Conservation (phyloP, 164 flowering plant species). For the Paratinospora sagittata region DNA sequence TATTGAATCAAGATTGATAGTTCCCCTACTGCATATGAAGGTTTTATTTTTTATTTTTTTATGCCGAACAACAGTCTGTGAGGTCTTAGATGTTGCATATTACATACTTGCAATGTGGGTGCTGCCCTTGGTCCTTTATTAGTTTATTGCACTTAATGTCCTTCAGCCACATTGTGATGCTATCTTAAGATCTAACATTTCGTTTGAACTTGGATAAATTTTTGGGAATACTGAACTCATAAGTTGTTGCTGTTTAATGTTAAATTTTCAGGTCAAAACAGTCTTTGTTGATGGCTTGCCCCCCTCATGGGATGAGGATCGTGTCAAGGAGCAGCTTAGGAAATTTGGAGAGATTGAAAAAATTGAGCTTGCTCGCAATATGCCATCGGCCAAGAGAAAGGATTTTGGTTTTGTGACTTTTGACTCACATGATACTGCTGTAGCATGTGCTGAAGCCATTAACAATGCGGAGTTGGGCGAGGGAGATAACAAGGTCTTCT, state of each 20-base stretch:
- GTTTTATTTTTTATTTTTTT: neutral
- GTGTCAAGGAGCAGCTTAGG: slow-evolving; percentile 61
- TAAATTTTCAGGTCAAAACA: slow-evolving; percentile 64
- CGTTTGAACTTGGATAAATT: neutral
- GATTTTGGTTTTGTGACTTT: slow-evolving; percentile 96
- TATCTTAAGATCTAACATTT: neutral
- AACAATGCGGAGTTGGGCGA: slow-evolving; percentile 90
- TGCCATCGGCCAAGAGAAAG: slow-evolving; percentile 92
- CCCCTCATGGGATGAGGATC: slow-evolving; percentile 95
- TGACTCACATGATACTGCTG: slow-evolving; percentile 85
- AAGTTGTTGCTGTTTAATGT: neutral
- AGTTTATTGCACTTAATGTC: neutral
- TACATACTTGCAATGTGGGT: neutral
- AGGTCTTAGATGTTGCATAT: neutral
- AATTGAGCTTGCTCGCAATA: slow-evolving; percentile 94
- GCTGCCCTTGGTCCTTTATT: neutral
- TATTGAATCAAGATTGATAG: neutral
- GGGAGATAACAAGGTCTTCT: slow-evolving; percentile 74
- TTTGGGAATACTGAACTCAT: neutral
- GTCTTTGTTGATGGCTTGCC: slow-evolving; percentile 88
- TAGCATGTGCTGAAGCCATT: slow-evolving; percentile 82
- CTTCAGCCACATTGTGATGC: neutral
- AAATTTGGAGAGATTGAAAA: slow-evolving; percentile 77
- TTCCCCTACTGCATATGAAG: neutral
- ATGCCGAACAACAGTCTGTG: neutral